Conservation (phyloP, 306 rosid species). For the Herpetospermum pedunculosum region DNA sequence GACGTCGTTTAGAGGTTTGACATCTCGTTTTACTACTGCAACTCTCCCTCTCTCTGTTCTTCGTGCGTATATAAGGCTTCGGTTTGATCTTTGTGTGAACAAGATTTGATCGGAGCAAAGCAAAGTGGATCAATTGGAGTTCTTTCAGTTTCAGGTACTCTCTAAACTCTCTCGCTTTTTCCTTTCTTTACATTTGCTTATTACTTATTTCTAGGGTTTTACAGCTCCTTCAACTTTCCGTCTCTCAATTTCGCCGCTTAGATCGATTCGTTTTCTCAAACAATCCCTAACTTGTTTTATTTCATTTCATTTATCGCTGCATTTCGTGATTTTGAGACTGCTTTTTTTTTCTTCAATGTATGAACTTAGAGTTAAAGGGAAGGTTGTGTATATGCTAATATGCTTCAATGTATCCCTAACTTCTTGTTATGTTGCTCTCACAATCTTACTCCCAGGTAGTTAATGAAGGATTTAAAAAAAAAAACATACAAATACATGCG, state of each 20-base stretch:
- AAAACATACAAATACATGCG: not conserved
- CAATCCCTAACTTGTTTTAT: not conserved
- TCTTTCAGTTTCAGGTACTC: not conserved
- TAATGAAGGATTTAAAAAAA: not conserved
- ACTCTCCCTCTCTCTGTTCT: not conserved
- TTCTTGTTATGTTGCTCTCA: not conserved
- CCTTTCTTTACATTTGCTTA: not conserved
- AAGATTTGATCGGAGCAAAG: not conserved
- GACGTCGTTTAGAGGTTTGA: slow-evolving; percentile 1
- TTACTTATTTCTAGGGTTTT: slow-evolving; percentile 1
- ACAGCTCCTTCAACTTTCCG: not conserved
- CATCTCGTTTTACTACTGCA: not conserved
- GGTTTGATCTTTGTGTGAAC: not conserved
- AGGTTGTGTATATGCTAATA: no score
- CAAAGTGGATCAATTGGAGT: not conserved
- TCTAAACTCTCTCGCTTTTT: not conserved
- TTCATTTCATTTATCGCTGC: not conserved
- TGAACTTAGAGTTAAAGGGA: not conserved
- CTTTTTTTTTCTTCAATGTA: not conserved
- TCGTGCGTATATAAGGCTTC: not conserved
- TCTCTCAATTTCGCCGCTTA: not conserved
- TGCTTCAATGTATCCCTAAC: no score
- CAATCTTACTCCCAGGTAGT: not conserved
- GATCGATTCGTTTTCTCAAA: not conserved
- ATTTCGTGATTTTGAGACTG: not conserved